Percentiles rank a stretch among this genome's conserved stretches.
These are phyloP conservation scores for Phytophthora palmivora DNA, from an alignment of 352 stramenopile species.

Conservation along the genomic window DNA sequence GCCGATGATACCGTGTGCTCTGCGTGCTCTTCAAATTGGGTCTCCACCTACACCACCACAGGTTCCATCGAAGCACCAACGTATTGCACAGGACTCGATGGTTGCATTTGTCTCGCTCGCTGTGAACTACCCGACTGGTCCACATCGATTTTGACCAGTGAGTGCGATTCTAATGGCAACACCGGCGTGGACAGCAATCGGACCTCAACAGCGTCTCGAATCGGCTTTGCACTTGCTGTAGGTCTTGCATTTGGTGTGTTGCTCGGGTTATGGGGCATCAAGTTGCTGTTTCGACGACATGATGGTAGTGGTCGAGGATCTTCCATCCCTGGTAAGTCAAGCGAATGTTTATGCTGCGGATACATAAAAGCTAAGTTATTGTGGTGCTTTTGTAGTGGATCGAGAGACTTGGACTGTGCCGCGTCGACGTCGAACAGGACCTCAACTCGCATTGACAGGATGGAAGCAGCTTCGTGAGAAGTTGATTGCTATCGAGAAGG, in stretches of 20 bases:
- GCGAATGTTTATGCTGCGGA: not conserved
- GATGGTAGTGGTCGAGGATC: slow-evolving; percentile 16
- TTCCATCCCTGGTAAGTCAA: slow-evolving; percentile 16
- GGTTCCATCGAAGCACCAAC: slow-evolving; percentile 23
- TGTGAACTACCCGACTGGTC: slow-evolving; percentile 37
- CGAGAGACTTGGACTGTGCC: slow-evolving; percentile 26
- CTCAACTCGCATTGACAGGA: slow-evolving; percentile 44
- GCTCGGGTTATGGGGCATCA: slow-evolving; percentile 28
- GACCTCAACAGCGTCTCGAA: slow-evolving; percentile 21
- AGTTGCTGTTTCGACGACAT: slow-evolving; percentile 14
- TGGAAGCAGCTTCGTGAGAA: slow-evolving; percentile 65
- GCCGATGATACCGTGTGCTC: slow-evolving; percentile 30
- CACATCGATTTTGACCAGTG: slow-evolving; percentile 24
- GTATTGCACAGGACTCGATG: slow-evolving; percentile 29
- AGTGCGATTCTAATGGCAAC: slow-evolving; percentile 21
- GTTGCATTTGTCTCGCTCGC: slow-evolving; percentile 37
- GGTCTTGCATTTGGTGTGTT: slow-evolving; percentile 28
- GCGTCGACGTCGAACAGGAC: slow-evolving; percentile 25
- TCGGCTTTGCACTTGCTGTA: slow-evolving; percentile 27
- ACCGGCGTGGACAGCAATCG: not conserved
- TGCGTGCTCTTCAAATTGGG: slow-evolving; percentile 33
- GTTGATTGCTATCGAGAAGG: slow-evolving; percentile 47
- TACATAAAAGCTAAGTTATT: not conserved
- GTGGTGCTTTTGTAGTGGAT: slow-evolving; percentile 11
- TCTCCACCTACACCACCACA: slow-evolving; percentile 25